These are phyloP conservation scores for Agrostemma githago DNA, from an alignment of 148 eudicot species.

Conservation along the genomic window DNA sequence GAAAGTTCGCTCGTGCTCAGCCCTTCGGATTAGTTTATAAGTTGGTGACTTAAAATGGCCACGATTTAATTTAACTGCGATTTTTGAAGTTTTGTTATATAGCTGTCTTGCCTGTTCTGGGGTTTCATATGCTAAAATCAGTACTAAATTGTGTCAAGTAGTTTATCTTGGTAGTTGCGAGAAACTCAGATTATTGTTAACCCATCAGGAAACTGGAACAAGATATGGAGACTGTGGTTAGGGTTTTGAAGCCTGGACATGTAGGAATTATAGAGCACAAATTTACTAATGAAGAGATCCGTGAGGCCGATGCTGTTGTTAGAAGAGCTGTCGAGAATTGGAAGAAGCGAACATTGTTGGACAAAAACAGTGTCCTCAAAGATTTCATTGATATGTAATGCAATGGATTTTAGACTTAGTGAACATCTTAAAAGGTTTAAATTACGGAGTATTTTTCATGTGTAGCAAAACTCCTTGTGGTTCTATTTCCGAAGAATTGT, in stretches of 20 bases:
- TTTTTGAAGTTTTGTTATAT: not conserved
- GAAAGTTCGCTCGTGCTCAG: not conserved
- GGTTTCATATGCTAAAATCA: conserved; percentile 7
- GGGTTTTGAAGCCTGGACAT: conserved; percentile 85
- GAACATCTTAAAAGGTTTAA: not conserved
- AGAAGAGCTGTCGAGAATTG: conserved; percentile 69
- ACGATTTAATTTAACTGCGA: not conserved
- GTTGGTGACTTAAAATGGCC: not conserved
- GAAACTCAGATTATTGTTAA: conserved; percentile 1
- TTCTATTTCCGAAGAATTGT: not conserved
- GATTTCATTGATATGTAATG: conserved; percentile 45
- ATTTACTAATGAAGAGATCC: conserved; percentile 73
- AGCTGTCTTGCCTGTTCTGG: not conserved
- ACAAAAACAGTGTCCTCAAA: conserved; percentile 47
- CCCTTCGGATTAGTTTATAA: not conserved
- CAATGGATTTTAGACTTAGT: not conserved
- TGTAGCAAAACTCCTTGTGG: not conserved
- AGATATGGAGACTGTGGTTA: conserved; percentile 87
- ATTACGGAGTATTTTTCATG: not conserved
- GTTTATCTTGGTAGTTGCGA: conserved; percentile 4
- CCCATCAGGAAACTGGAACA: conserved; percentile 74
- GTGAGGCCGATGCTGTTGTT: conserved; percentile 53
- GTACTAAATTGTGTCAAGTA: not conserved
- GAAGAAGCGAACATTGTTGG: conserved; percentile 57
- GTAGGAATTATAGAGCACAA: conserved; percentile 88